phyloP scores from a whole-genome alignment of 495 filamentous ascomycete species.

The Hyaloscypha hepaticicola region DNA sequence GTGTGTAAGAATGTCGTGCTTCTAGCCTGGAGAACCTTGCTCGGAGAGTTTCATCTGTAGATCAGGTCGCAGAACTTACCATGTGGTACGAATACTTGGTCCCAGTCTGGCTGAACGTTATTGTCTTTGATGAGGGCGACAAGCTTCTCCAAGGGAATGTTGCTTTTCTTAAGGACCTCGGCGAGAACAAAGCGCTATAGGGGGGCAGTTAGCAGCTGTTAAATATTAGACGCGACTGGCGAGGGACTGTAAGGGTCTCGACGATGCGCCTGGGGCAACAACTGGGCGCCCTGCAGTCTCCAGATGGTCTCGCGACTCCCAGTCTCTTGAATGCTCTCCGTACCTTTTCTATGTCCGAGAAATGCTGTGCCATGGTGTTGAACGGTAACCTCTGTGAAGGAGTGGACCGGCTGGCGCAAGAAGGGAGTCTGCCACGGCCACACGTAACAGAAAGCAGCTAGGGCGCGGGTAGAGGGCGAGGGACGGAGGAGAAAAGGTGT shows the following conservation, averaged over 20 bases:
- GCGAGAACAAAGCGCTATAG: slow-evolving; percentile 52
- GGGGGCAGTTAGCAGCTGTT: slow-evolving; percentile 21
- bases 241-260: slow-evolving; percentile 9
- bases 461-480: slow-evolving; percentile 11
- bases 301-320: slow-evolving; percentile 4
- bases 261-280: slow-evolving; percentile 18
- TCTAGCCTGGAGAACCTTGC: slow-evolving; percentile 27
- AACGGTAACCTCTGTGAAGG: neutral
- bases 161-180: slow-evolving; percentile 54
- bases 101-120: slow-evolving; percentile 25
- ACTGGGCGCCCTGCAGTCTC: slow-evolving; percentile 3
- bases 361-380: slow-evolving; percentile 24
- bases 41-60: slow-evolving; percentile 11
- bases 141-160: slow-evolving; percentile 41
- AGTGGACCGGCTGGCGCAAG: slow-evolving; percentile 14
- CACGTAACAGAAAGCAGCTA: slow-evolving; percentile 13
- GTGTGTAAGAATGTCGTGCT: slow-evolving; percentile 19
- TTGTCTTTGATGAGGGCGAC: slow-evolving; percentile 23
- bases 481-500: slow-evolving; percentile 18
- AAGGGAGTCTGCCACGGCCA: slow-evolving; percentile 9
- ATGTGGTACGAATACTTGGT: slow-evolving; percentile 27
- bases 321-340: slow-evolving; percentile 11
- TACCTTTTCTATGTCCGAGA: slow-evolving; percentile 30
- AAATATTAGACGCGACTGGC: slow-evolving; percentile 30
- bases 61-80: slow-evolving; percentile 26